Base-by-base conservation (phyloP, 805 yeast genomes). In the Phaffomyces thermotolerans region DNA sequence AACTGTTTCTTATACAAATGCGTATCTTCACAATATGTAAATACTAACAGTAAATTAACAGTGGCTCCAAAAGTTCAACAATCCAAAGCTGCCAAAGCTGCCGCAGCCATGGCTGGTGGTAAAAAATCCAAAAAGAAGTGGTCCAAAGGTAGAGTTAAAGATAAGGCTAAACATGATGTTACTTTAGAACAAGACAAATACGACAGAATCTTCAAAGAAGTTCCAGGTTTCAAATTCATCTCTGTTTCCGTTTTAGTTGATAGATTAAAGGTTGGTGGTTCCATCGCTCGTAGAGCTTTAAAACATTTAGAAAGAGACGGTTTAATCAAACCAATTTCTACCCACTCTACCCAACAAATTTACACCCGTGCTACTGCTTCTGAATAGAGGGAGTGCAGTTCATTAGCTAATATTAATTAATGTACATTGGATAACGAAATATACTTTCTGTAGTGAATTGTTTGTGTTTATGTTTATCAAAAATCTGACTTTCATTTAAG, bases 51-150 rank as follows among this genome's bases (percentile, higher is more conserved):
- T 20, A 20, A 17, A 9, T 38, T 48, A 39, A 62, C 76, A 81
- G 74, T 91, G 97, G 96, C 97, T 76, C 96, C 96, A 81, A 91
- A 91, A 79, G 79, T 87, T 78, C 97, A 91, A 83, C 90, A 88
- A 76, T 84, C 96, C 69, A 91, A 91, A 81, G 97, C 97, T 76
- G 97, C 96, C 70, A 91, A 91, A 81, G 96, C 96, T 70, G 97
- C 98, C 69, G 98, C 98, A 79, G 98, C 97, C 74, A 79, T 88
- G 84, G 96, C 97, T 73, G 97, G 97, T 85, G 96, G 97, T 84
- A 90, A 90, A 86, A 89, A 91, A 72, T 88, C 96, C 76, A 93
- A 93, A 89, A 91, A 93, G 95, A 93, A 93, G 96, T 93, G 98
- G 99, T 86, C 95, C 85, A 90, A 91, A 84, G 96, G 96, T 76